Base-by-base conservation (phyloP, 768 basidiomycete genomes). In the Omphalotus guepiniiformis region DNA sequence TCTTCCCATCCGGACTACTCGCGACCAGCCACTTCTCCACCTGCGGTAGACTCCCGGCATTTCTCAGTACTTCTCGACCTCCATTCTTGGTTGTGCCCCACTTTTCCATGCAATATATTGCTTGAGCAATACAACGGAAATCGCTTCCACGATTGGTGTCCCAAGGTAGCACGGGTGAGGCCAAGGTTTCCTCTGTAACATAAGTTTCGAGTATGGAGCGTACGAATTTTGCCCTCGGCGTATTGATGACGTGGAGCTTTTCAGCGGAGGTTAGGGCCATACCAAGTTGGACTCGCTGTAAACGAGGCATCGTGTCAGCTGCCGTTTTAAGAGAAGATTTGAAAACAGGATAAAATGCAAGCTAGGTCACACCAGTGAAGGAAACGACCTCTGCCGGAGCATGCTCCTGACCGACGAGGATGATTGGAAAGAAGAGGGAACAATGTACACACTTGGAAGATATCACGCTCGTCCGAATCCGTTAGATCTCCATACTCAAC, bases 361-460 rank as follows among this genome's bases (percentile, higher is more conserved):
- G n/a, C n/a, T n/a, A n/a, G n/a, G n/a, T n/a, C n/a, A n/a, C n/a
- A n/a, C n/a, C n/a, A n/a, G n/a, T n/a, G n/a, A n/a, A n/a, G n/a
- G n/a, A n/a, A n/a, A n/a, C n/a, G n/a, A n/a, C n/a, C n/a, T n/a
- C n/a, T n/a, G n/a, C n/a, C n/a, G 6, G 34, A 12, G 21, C 35
- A 16, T 36, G 4, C 28, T 8, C 6, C n/a, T 37, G 35, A 37
- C n/a, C n/a, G 35, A 36, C 5, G 39, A 13, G 6, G 15, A n/a
- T 36, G 13, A 3, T 36, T 13, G 8, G 28, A n/a, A 18, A 11
- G 19, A 4, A 18, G 25, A 36, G 6, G 6, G 8, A 22, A 12
- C n/a, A n/a, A n/a, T n/a, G n/a, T n/a, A 42, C 73, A 34, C 34
- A 84, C 88, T 70, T 86, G 83, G 65, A 86, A 86, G n/a, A 86